Base-by-base conservation (phyloP, 2,329 filamentous ascomycete species). In the Pestalotiopsis fici region DNA sequence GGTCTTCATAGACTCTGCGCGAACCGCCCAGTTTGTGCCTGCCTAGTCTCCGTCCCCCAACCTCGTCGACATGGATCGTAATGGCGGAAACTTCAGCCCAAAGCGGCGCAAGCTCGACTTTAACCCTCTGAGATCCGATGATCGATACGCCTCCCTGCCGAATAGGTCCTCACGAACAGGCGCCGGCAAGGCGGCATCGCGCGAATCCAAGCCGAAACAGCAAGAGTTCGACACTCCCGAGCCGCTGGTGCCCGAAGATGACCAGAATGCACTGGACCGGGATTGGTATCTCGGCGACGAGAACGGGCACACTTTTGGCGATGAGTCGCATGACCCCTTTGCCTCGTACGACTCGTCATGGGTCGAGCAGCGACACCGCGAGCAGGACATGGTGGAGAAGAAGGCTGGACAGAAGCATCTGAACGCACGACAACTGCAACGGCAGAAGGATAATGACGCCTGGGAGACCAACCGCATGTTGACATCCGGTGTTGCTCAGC, bases 381-480 rank as follows among this genome's bases (percentile, higher is more conserved):
- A 97, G 79, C 87, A 87, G 18, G 91, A 90, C 15, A 81, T 94
- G 77, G 85, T 90, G 9, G 93, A 97, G 79, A 96, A 93, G 85
- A 96, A 96, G 83, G 86, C 90, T 4, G 90, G 87, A 64, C 90
- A 85, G 74, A 87, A 83, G 65, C 85, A 89, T 3, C 86, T 92
- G 77, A 93, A 89, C 76, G 92, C 92, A 57, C 87, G 93, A 63
- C 90, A 91, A 69, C 86, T 93, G 67, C 94, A 97, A 80, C 93
- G 95, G 74, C 93, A 97, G 78, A 94, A 93, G 77, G 96, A 99
- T 76, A 94, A 96, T 56, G 96, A 99, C 80, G 95, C 95, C 0
- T 99, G 96, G 96, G 97, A 99, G 80, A 96, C 95, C 18, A 99
- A 99, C 78, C 93, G 96, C 68, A 98, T 99, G 96, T 86, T 99